Evolutionary conservation across 2,329 filamentous ascomycete species (phyloP), one percentile per base, ranked within the genome.

Genomic region (Penicillium sp.): DNA sequence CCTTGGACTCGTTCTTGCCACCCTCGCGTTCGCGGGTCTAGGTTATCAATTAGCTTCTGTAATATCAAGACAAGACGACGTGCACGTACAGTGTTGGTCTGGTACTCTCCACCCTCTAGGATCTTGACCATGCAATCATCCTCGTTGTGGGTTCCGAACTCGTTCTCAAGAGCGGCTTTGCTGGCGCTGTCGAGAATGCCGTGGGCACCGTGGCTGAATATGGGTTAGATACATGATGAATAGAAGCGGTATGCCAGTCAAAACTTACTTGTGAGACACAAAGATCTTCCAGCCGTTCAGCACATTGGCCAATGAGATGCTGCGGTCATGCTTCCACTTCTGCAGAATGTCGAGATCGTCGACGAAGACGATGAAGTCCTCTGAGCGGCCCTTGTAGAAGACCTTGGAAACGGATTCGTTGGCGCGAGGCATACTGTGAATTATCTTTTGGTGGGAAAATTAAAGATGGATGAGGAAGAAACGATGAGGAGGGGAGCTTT

Each of bases 261-360:
- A 16, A 39, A 72, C 84, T 70, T 75, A 95, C 89, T 82, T 84
- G 72, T 93, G 85, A 23, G 88, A 94, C 29, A 84, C 72, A 59
- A 95, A 94, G 59, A 98, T 74, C 75, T 94, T 85, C 75, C 86
- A 96, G 6, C 84, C 76, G 41, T 82, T 86, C 39, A 96, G 76
- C 39, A 98, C 89, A 57, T 95, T 81, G 1, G 85, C 76, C 32
- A 96, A 70, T 25, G 92, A 84, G 18, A 92, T 71, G 18, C 76
- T 81, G 60, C 78, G 80, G 72, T 96, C 90, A 3, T 62, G 70
- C 72, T 81, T 79, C 90, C 90, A 96, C 65, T 90, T 81, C 66
- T 85, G 73, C 56, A 86, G 80, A 32, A 75, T 72, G 44, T 84
- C 62, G 11, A 67, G 32, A 39, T 61, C 59, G 14, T 62, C 56